Conservation (phyloP, 1,139 yeast genomes). For the Pichia sp. region DNA sequence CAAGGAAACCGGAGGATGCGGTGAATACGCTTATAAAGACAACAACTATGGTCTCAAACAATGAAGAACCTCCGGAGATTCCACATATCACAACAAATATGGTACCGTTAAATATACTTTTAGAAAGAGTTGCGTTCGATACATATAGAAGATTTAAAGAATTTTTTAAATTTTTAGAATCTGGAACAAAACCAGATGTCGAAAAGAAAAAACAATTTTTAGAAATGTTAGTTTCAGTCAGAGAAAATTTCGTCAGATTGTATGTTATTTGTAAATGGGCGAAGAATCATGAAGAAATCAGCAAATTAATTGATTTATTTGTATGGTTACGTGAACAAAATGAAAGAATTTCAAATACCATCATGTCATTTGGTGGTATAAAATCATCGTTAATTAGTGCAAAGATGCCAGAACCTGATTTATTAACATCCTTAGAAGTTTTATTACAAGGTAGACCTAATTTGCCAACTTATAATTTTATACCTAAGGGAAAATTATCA, state of each 20-base stretch:
- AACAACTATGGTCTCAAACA: not conserved
- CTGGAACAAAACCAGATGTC: slow-evolving; percentile 47
- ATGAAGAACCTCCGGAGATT: slow-evolving; percentile 37
- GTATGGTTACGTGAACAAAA: slow-evolving; percentile 85
- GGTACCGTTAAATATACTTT: slow-evolving; percentile 52
- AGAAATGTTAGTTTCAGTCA: slow-evolving; percentile 57
- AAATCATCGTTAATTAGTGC: slow-evolving; percentile 74
- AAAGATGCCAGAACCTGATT: slow-evolving; percentile 82
- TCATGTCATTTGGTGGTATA: slow-evolving; percentile 42
- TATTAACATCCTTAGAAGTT: slow-evolving; percentile 82
- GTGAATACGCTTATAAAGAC: too few species aligned
- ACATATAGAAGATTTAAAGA: slow-evolving; percentile 61
- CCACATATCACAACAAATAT: slow-evolving; percentile 76
- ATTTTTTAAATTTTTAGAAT: slow-evolving; percentile 52
- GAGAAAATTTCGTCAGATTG: slow-evolving; percentile 77
- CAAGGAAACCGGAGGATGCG: too few species aligned
- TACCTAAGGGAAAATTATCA: slow-evolving; percentile 43
- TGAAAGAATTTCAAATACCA: slow-evolving; percentile 57
- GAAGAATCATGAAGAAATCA: slow-evolving; percentile 59
- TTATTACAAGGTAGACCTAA: slow-evolving; percentile 72
- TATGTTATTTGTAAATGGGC: slow-evolving; percentile 90
- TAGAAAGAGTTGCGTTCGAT: slow-evolving; percentile 55
- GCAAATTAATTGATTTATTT: slow-evolving; percentile 71
- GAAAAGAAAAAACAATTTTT: slow-evolving; percentile 62
- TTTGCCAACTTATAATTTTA: slow-evolving; percentile 58